These are phyloP conservation scores for Scutellaria barbata DNA, from an alignment of 257 asterid genomes.

Conservation along the genomic window DNA sequence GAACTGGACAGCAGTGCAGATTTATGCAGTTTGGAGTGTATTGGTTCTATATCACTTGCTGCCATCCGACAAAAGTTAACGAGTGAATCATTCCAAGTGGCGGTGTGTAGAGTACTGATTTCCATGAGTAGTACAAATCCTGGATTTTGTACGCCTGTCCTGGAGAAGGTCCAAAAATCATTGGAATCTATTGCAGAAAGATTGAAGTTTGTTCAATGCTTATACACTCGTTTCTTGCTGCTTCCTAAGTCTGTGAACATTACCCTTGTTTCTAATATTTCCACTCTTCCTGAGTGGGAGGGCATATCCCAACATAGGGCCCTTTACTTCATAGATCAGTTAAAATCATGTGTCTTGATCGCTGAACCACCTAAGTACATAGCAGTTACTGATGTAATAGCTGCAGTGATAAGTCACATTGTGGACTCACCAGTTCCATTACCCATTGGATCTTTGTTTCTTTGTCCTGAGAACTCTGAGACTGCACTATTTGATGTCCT, in stretches of 20 bases:
- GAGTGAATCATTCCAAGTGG: slow-evolving; percentile 78
- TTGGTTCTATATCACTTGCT: slow-evolving; percentile 64
- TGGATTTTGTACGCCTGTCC: slow-evolving; percentile 48
- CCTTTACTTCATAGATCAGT: slow-evolving; percentile 72
- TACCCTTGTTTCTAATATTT: slow-evolving; percentile 56
- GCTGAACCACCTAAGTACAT: slow-evolving; percentile 86
- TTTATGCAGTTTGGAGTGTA: slow-evolving; percentile 56
- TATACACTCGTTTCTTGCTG: slow-evolving; percentile 76
- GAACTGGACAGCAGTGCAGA: slow-evolving; percentile 66
- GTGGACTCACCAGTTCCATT: slow-evolving; percentile 76
- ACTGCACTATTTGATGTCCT: slow-evolving; percentile 60
- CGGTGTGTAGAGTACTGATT: slow-evolving; percentile 66
- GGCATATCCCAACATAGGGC: slow-evolving; percentile 58
- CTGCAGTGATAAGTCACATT: slow-evolving; percentile 67
- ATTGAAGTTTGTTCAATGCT: slow-evolving; percentile 66
- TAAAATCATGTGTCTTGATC: slow-evolving; percentile 56
- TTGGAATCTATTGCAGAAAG: slow-evolving; percentile 67
- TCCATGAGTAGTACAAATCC: slow-evolving; percentile 51
- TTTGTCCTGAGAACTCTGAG: slow-evolving; percentile 77
- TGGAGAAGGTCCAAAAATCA: slow-evolving; percentile 56
- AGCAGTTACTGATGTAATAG: slow-evolving; percentile 70
- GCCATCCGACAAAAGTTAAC: slow-evolving; percentile 58
- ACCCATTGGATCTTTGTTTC: slow-evolving; percentile 78
- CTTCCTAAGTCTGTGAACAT: slow-evolving; percentile 69
- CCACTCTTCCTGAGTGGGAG: slow-evolving; percentile 84